Evolutionary conservation across 2,329 filamentous ascomycete species (phyloP).

Genomic region (Aspergillus pseudotamarii): DNA sequence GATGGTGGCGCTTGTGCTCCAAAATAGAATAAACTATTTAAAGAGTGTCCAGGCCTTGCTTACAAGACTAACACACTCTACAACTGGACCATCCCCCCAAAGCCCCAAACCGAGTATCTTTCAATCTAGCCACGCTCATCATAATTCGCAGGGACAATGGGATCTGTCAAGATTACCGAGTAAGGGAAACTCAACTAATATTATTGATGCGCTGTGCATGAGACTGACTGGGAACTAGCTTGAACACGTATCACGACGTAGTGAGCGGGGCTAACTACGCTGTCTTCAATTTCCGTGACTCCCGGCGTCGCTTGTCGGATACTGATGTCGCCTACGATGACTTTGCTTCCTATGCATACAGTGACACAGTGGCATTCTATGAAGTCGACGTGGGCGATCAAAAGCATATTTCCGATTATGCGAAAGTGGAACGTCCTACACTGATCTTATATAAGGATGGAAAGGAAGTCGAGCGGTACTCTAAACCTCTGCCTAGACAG

Average conservation of each 20-base stretch:
- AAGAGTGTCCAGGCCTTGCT: background rate
- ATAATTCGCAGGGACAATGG: background rate
- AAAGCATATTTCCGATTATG: background rate
- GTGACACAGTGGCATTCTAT: background rate
- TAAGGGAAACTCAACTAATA: no score
- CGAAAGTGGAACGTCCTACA: background rate
- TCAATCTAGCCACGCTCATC: background rate
- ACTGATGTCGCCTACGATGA: background rate
- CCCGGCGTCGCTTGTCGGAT: background rate
- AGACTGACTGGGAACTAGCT: background rate
- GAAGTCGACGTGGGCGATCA: background rate
- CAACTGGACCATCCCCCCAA: background rate
- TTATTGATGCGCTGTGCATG: no score
- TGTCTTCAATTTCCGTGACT: conserved; percentile 1
- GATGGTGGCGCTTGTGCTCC: background rate
- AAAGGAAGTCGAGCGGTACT: background rate
- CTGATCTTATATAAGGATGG: background rate
- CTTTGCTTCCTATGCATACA: background rate
- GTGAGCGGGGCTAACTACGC: background rate
- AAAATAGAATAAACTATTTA: background rate
- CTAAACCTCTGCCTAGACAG: background rate
- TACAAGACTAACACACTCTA: background rate
- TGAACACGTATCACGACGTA: background rate
- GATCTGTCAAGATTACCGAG: background rate
- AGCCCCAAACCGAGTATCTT: background rate